Evolutionary conservation across 2,329 filamentous ascomycete species (phyloP).

Genomic region (Echinosphaeria canescens): DNA sequence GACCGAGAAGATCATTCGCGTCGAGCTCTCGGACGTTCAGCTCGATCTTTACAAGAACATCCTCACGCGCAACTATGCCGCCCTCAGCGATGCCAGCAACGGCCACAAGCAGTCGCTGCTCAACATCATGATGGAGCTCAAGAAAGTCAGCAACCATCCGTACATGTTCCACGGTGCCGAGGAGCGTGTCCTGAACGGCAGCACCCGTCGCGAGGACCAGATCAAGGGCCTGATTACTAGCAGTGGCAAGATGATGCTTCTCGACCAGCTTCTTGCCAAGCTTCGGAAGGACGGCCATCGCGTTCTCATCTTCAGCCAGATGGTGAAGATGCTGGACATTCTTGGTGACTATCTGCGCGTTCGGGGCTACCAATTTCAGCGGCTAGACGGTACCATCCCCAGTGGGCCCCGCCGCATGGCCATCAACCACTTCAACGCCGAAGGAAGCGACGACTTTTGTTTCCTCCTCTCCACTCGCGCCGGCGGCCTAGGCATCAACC

Average conservation of each 20-base stretch:
- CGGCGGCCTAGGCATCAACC: conserved; percentile 92
- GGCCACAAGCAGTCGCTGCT: conserved; percentile 88
- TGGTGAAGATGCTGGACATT: conserved; percentile 98
- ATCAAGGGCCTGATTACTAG: conserved; percentile 87
- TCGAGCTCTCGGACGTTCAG: conserved; percentile 90
- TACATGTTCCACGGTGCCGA: conserved; percentile 96
- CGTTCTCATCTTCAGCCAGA: conserved; percentile 96
- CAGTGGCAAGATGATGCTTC: conserved; percentile 98
- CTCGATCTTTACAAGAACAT: conserved; percentile 99
- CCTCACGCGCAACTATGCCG: conserved; percentile 85
- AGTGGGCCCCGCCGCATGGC: conserved; percentile 74
- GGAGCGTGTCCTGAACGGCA: conserved; percentile 66
- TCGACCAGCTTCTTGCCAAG: conserved; percentile 88
- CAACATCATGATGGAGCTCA: conserved; percentile 99
- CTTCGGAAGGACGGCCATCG: conserved; percentile 85
- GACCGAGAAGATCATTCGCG: conserved; percentile 96
- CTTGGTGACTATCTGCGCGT: conserved; percentile 83
- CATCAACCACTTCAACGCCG: conserved; percentile 98
- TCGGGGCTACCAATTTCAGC: conserved; percentile 86
- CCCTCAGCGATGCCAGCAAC: conserved; percentile 71
- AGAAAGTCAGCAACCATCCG: conserved; percentile 97
- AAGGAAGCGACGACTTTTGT: conserved; percentile 86
- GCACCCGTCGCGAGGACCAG: conserved; percentile 66
- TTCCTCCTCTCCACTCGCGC: conserved; percentile 90
- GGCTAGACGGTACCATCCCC: conserved; percentile 86